Evolutionary conservation across 139 green algal genomes (phyloP).

Genomic region (Microglena sp.): DNA sequence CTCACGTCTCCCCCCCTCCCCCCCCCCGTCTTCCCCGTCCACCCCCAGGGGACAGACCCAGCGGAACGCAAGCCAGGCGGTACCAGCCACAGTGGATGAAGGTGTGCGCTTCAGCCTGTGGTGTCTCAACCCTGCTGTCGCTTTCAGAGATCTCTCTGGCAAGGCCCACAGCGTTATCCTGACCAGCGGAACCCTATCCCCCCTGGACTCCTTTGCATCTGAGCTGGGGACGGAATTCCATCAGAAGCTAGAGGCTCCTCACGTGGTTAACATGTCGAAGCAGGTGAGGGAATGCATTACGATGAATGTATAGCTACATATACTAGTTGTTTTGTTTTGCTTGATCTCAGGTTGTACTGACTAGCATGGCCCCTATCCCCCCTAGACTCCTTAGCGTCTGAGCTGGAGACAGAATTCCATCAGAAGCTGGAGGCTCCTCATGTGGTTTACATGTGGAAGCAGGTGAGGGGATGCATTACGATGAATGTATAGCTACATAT

Average conservation of each 20-base stretch:
- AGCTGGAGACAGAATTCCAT: conserved; percentile 66
- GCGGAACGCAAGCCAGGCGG: no score
- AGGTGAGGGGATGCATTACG: no score
- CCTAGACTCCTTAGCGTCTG: conserved; percentile 73
- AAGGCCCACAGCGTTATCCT: conserved; percentile 16
- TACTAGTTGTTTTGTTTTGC: neutral
- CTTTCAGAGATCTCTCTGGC: conserved; percentile 11
- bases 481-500: no score
- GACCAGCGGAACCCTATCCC: conserved; percentile 62
- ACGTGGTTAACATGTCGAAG: conserved; percentile 79
- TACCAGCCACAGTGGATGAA: neutral
- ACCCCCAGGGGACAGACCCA: neutral
- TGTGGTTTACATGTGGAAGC: conserved; percentile 76
- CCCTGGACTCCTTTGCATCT: conserved; percentile 73
- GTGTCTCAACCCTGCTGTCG: conserved; percentile 71
- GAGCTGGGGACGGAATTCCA: conserved; percentile 72
- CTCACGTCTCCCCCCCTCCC: no score
- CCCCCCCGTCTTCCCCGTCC: no score
- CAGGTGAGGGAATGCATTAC: conserved; percentile 60
- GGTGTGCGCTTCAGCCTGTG: conserved; percentile 51
- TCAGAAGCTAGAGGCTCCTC: conserved; percentile 64
- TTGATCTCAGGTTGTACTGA: no score
- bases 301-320: neutral
- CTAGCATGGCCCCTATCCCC: conserved; percentile 83
- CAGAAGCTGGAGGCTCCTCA: conserved; percentile 72